Evolutionary conservation across 2,329 filamentous ascomycete species (phyloP).

Genomic region (Phialophora verrucosa): DNA sequence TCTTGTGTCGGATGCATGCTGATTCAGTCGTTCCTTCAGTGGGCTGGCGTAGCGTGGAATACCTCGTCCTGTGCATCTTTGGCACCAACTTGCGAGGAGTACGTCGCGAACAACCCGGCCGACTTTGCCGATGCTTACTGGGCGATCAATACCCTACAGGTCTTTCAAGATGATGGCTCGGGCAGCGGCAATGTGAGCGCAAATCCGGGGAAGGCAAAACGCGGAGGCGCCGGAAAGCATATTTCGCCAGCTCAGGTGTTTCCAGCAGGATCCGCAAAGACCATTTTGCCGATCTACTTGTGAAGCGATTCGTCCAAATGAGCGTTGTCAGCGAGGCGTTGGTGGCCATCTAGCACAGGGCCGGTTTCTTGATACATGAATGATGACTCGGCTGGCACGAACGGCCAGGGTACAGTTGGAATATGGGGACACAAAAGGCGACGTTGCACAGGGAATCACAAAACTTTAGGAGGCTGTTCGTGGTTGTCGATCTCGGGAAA

Average conservation of each 20-base stretch:
- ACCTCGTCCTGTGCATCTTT: constrained; percentile 59
- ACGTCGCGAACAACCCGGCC: constrained; percentile 69
- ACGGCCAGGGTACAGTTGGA: background rate
- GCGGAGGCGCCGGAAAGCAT: constrained; percentile 7
- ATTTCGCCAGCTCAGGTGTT: background rate
- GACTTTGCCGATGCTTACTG: constrained; percentile 74
- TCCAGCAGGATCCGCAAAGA: constrained; percentile 13
- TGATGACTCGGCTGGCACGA: background rate
- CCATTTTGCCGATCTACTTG: constrained; percentile 17
- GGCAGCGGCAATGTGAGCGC: constrained; percentile 4
- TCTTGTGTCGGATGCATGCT: background rate
- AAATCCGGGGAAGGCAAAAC: constrained; percentile 1
- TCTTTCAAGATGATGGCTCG: constrained; percentile 56
- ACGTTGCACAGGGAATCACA: background rate
- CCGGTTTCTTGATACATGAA: constrained; percentile 1
- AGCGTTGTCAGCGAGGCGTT: constrained; percentile 22
- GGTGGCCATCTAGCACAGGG: constrained; percentile 44
- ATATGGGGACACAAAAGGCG: background rate
- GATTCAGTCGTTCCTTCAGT: constrained; percentile 22
- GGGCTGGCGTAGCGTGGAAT: constrained; percentile 35
- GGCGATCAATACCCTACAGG: constrained; percentile 72
- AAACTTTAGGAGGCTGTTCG: background rate
- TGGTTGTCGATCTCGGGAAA: background rate
- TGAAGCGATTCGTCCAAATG: constrained; percentile 9
- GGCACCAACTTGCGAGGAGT: constrained; percentile 71